Percentiles rank a stretch among this genome's conserved stretches.
These are phyloP conservation scores for Tarenaya hassleriana DNA, from an alignment of 345 rosid species.

Conservation along the genomic window DNA sequence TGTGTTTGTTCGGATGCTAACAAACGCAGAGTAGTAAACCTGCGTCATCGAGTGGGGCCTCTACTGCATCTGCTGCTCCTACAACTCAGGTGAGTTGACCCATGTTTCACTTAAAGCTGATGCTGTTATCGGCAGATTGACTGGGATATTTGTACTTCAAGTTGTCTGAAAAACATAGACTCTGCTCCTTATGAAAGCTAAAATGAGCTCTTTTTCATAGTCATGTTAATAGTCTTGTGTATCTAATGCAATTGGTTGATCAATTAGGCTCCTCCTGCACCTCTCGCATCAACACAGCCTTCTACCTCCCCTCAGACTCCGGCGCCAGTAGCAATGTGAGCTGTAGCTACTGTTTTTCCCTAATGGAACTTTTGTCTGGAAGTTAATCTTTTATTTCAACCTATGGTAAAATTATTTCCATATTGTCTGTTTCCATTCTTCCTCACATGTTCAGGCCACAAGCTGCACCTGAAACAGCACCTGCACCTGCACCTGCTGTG, in stretches of 20 bases:
- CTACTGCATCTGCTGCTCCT: constrained; percentile 39
- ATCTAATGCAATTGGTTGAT: not conserved
- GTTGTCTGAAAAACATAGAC: too few relatives aligned
- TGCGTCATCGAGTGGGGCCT: constrained; percentile 42
- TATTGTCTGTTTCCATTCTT: not conserved
- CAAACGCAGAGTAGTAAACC: constrained; percentile 35
- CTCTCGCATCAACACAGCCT: constrained; percentile 21
- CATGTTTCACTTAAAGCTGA: too few relatives aligned
- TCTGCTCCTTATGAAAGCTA: too few relatives aligned
- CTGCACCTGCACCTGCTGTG: constrained; percentile 33
- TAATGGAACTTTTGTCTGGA: too few relatives aligned
- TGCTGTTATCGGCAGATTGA: too few relatives aligned
- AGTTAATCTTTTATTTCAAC: too few relatives aligned
- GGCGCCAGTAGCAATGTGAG: constrained; percentile 32
- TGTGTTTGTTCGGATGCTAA: not conserved
- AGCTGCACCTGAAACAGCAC: not conserved
- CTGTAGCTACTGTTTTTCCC: not conserved
- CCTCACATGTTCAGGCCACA: not conserved
- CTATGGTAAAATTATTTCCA: too few relatives aligned
- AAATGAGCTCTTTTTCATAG: too few relatives aligned
- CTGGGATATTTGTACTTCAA: too few relatives aligned
- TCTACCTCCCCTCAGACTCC: constrained; percentile 35
- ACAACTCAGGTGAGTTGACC: constrained; percentile 32
- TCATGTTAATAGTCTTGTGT: not conserved
- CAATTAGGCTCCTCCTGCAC: constrained; percentile 35